Conservation (phyloP, 768 basidiomycete genomes). For the Tephrocybe rancida region DNA sequence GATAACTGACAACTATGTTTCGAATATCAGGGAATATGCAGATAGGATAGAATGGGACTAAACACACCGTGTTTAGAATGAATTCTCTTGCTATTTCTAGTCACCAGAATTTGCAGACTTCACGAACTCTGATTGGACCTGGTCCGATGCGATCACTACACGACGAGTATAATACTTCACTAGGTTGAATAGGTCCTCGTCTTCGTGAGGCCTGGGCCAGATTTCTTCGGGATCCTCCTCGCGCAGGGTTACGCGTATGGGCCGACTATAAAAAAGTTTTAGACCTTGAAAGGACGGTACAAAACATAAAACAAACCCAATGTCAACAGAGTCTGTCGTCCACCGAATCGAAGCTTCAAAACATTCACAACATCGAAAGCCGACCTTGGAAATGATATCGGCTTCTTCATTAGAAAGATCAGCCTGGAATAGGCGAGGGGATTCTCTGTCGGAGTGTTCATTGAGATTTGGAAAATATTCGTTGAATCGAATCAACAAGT, state of each 20-base stretch:
- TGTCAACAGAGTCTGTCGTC: no score
- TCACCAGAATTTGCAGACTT: no score
- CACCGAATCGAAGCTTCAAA: background rate
- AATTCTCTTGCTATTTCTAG: background rate
- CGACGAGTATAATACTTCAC: conserved; percentile 25
- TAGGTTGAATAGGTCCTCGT: conserved; percentile 17
- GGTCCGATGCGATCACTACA: conserved; percentile 21
- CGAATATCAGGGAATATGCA: conserved; percentile 77
- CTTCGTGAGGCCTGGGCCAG: conserved; percentile 18
- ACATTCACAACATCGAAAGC: no score
- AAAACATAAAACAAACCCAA: background rate
- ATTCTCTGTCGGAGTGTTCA: conserved; percentile 14
- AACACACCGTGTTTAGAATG: conserved; percentile 11
- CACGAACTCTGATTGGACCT: conserved; percentile 18
- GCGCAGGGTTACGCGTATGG: conserved; percentile 19
- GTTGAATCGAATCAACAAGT: conserved; percentile 40
- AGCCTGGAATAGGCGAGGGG: conserved; percentile 28
- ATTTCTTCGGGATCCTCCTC: conserved; percentile 18
- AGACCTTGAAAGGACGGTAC: background rate
- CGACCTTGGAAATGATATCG: conserved; percentile 8
- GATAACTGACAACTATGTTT: conserved; percentile 70
- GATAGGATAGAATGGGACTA: conserved; percentile 79
- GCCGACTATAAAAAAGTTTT: conserved; percentile 17
- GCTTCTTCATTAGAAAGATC: conserved; percentile 27
- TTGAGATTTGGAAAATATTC: conserved; percentile 41